Evolutionary conservation across 2,329 filamentous ascomycete genomes (phyloP).

Genomic region (Neocucurbitaria cava): DNA sequence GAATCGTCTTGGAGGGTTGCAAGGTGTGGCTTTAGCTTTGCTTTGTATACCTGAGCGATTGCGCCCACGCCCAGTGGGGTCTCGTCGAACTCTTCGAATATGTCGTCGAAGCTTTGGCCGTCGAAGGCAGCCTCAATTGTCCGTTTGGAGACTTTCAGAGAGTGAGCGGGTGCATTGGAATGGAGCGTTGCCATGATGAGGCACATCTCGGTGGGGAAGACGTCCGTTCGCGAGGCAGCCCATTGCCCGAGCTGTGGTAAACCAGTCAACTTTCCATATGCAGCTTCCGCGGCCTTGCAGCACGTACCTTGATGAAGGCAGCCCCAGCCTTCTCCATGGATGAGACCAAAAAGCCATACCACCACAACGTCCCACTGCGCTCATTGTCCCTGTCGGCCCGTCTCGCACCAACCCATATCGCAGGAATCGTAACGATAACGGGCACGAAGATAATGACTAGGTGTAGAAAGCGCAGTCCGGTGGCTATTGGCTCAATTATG

Average conservation of each 20-base stretch:
- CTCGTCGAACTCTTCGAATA: constrained; percentile 95
- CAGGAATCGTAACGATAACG: constrained; percentile 80
- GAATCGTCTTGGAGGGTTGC: constrained; percentile 68
- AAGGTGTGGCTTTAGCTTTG: constrained; percentile 83
- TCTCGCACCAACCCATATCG: constrained; percentile 77
- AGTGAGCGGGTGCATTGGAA: constrained; percentile 92
- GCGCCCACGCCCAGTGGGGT: constrained; percentile 90
- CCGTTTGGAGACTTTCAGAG: constrained; percentile 76
- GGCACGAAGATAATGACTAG: constrained; percentile 89
- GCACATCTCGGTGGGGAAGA: constrained; percentile 94
- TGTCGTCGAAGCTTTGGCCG: constrained; percentile 80
- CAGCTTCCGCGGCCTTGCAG: not conserved
- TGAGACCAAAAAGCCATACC: constrained; percentile 87
- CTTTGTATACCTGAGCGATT: constrained; percentile 97
- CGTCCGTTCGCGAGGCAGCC: constrained; percentile 94
- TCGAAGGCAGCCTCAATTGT: constrained; percentile 85
- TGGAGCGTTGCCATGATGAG: constrained; percentile 92
- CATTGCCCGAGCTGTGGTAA: constrained; percentile 82
- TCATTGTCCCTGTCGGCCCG: constrained; percentile 73
- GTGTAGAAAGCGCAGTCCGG: constrained; percentile 85
- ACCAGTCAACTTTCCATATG: constrained; percentile 22
- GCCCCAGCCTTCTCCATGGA: constrained; percentile 93
- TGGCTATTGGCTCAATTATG: constrained; percentile 84
- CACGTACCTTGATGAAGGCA: constrained; percentile 88
- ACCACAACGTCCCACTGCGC: constrained; percentile 84